Percentiles rank a stretch among this genome's conserved stretches.
Evolutionary conservation across 2,329 filamentous ascomycete species (phyloP).

Genomic region (Rutstroemia sp.): DNA sequence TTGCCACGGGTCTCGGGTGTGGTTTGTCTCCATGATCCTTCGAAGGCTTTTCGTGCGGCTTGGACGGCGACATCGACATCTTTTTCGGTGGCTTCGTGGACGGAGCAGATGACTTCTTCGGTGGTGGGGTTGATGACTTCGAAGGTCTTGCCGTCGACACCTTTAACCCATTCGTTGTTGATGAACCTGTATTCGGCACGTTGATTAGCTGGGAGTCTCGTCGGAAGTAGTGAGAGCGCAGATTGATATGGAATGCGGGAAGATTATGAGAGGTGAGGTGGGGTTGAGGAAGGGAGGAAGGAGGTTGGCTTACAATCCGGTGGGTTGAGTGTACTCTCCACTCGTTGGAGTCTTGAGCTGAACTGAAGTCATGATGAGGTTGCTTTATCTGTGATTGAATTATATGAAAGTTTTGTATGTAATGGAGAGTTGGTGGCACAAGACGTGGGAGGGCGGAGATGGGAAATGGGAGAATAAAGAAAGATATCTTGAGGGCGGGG

Average conservation of each 20-base stretch:
- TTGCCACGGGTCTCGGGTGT: constrained; percentile 65
- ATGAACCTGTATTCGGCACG: constrained; percentile 45
- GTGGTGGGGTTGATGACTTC: constrained; percentile 85
- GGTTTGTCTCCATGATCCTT: constrained; percentile 61
- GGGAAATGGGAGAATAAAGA: not conserved
- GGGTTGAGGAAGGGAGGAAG: not conserved
- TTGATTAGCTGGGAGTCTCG: no score
- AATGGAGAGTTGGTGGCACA: not conserved
- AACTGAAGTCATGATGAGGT: constrained; percentile 22
- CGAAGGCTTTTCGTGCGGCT: constrained; percentile 80
- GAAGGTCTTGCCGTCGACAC: constrained; percentile 81
- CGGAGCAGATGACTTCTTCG: constrained; percentile 77
- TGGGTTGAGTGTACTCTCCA: constrained; percentile 31
- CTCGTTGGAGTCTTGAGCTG: constrained; percentile 26
- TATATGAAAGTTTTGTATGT: not conserved
- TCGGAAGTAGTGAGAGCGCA: not conserved
- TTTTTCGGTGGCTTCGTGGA: constrained; percentile 82
- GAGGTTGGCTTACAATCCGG: constrained; percentile 35
- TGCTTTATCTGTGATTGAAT: not conserved
- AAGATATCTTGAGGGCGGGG: not conserved
- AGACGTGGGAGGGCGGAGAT: not conserved
- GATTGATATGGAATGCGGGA: not conserved
- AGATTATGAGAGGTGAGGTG: not conserved
- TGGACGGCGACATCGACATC: constrained; percentile 74
- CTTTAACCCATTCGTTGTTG: constrained; percentile 84